A percentile compares a stretch with the other conserved stretches of the same genome.
Conservation (phyloP, 2,329 filamentous ascomycete species). For the Dryadomyces sulphureus region DNA sequence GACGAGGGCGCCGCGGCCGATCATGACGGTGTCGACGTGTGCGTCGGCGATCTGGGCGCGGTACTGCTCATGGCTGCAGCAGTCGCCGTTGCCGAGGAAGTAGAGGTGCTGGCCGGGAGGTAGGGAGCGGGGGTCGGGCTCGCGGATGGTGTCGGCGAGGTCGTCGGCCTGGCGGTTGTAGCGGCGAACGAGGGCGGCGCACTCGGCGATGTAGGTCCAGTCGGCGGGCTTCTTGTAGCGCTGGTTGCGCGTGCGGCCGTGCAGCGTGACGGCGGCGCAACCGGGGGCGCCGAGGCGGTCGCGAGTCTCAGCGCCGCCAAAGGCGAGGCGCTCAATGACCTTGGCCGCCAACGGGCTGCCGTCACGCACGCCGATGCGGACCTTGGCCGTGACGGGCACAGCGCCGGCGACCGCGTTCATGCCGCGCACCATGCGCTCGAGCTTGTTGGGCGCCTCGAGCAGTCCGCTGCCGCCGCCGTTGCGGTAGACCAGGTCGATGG, state of each 20-base stretch:
- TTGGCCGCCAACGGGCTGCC: constrained; percentile 60
- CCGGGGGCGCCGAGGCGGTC: constrained; percentile 61
- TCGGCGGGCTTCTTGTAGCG: constrained; percentile 86
- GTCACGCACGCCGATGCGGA: constrained; percentile 79
- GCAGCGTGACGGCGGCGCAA: constrained; percentile 87
- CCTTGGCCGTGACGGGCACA: constrained; percentile 86
- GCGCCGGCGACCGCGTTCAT: constrained; percentile 91
- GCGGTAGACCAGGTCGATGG: constrained; percentile 86
- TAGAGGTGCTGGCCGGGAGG: constrained; percentile 54
- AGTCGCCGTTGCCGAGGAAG: constrained; percentile 94
- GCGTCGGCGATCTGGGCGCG: constrained; percentile 60
- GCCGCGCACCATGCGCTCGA: constrained; percentile 87
- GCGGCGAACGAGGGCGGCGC: constrained; percentile 66
- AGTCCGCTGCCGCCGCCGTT: constrained; percentile 81
- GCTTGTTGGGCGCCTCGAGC: constrained; percentile 72
- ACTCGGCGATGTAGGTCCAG: constrained; percentile 89
- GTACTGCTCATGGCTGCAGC: constrained; percentile 87
- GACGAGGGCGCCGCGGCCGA: constrained; percentile 87
- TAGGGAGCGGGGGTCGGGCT: constrained; percentile 61
- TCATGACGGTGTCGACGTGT: constrained; percentile 87
- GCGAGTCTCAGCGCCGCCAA: constrained; percentile 60
- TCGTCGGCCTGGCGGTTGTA: constrained; percentile 56
- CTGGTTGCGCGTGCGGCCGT: constrained; percentile 86
- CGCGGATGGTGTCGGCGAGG: constrained; percentile 59
- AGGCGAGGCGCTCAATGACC: constrained; percentile 66